phyloP scores from a whole-genome alignment of 441 rosid species.

The Jatropha multifida region DNA sequence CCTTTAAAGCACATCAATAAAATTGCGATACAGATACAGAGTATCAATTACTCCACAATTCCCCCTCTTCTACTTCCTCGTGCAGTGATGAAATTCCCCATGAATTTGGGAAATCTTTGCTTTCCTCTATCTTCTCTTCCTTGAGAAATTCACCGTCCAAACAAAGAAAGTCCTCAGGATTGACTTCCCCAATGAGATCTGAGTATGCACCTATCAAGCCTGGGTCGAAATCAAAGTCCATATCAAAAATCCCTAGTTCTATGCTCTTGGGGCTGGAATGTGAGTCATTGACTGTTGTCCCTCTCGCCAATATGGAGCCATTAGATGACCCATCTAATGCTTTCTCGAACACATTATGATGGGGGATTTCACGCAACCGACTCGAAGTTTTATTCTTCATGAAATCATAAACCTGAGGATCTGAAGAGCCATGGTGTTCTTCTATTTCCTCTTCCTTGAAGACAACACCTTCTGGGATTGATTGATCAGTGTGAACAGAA shows the following conservation, averaged over 20 bases:
- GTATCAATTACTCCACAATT: slow-evolving; percentile 43
- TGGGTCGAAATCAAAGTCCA: slow-evolving; percentile 65
- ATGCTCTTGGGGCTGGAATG: slow-evolving; percentile 15
- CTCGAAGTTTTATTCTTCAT: slow-evolving; percentile 31
- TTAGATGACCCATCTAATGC: slow-evolving; percentile 19
- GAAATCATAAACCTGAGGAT: slow-evolving; percentile 46
- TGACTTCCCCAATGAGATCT: slow-evolving; percentile 56
- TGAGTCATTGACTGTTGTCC: slow-evolving; percentile 13
- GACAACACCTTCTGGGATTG: slow-evolving; percentile 40
- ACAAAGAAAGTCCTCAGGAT: slow-evolving; percentile 68
- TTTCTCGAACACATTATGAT: slow-evolving; percentile 23
- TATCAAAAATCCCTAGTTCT: slow-evolving; percentile 25
- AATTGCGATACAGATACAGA: background rate
- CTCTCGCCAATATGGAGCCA: slow-evolving; percentile 20
- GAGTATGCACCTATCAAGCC: slow-evolving; percentile 59
- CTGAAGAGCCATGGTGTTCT: slow-evolving; percentile 40
- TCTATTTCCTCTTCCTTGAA: slow-evolving; percentile 68
- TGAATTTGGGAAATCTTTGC: slow-evolving; percentile 23
- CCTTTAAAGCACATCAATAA: background rate
- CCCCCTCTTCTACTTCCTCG: slow-evolving; percentile 82
- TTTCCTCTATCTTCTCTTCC: slow-evolving; percentile 43
- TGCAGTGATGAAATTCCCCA: slow-evolving; percentile 19
- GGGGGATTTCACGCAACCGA: slow-evolving; percentile 23
- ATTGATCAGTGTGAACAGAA: slow-evolving; percentile 29
- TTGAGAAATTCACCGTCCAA: slow-evolving; percentile 52